Base-by-base conservation (phyloP, 2,329 filamentous ascomycete genomes). In the Dactylellina drechsleri region DNA sequence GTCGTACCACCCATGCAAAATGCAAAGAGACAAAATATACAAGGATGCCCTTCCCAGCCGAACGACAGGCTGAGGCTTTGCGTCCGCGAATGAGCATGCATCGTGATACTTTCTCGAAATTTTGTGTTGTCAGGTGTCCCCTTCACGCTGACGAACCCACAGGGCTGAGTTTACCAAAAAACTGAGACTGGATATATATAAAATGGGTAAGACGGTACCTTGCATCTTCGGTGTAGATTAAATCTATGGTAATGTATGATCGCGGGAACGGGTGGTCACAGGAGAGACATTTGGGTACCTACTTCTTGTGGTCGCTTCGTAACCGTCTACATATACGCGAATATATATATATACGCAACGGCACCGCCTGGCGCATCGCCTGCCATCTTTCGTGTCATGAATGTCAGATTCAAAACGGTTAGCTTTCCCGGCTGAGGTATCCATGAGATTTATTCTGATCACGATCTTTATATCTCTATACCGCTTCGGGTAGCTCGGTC, bases 41-140 rank as follows among this genome's bases (percentile, higher is more conserved):
- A 13, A 36, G 31, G 31, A 18, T 47, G 43, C 8, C 15, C 43
- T 13, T 13, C 23, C 43, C 13, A 15, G 13, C 43, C 16, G 43
- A 47, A 7, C 13, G 43, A 15, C 13, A 47, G 43, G 43, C 43
- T 47, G 43, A 16, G 13, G 5, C 13, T 6, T 15, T 18, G 4
- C 1, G 43, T 13, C 13, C 43, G 31, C 31, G 31, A 36, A 36
- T 36, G 31, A 36, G 31, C 31, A 36, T 36, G 31, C 31, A 36
- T 36, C 31, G 31, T 36, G 31, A 36, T 36, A 36, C 31, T 36
- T 23, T 36, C 31, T 8, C 1, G 6, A 36, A 15, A 4, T 57
- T 57, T 58, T 71, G 66, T 43, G 57, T 70, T 62, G 66, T 70
- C 66, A 70, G 23, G 49, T 70, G 66, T 57, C 18, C 12, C n/a